phyloP scores from a whole-genome alignment of 208 protist genomes.

The Borovskyia barvae region DNA sequence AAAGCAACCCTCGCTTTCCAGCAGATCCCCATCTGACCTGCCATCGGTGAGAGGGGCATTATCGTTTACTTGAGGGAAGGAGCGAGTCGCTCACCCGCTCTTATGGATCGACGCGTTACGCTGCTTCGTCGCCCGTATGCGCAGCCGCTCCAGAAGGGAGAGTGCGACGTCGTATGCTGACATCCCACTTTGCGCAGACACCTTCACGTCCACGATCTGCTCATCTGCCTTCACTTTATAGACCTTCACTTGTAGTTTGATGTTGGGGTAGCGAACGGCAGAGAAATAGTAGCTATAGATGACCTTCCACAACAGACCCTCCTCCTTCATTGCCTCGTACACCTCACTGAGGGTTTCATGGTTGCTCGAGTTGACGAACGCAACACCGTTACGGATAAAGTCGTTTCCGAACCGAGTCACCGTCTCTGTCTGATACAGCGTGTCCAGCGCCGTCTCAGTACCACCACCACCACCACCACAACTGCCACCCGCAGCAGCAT shows the following conservation, averaged over 20 bases:
- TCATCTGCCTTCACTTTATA: slow-evolving; percentile 60
- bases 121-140: slow-evolving; percentile 34
- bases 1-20: no score
- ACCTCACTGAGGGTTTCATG: slow-evolving; percentile 42
- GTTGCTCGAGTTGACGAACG: slow-evolving; percentile 39
- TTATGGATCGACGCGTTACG: slow-evolving; percentile 8
- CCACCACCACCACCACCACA: no score
- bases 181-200: slow-evolving; percentile 78
- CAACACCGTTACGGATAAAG: slow-evolving; percentile 79
- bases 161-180: slow-evolving; percentile 45
- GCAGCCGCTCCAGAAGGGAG: slow-evolving; percentile 66
- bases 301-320: slow-evolving; percentile 71
- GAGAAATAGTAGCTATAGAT: slow-evolving; percentile 81
- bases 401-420: slow-evolving; percentile 75
- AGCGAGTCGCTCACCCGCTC: no score
- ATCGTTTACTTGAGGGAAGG: no score
- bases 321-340: slow-evolving; percentile 67
- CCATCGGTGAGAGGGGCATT: no score
- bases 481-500: not conserved
- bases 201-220: slow-evolving; percentile 77
- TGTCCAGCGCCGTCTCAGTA: slow-evolving; percentile 38
- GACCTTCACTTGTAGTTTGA: slow-evolving; percentile 83
- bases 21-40: no score
- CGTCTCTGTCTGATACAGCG: slow-evolving; percentile 51
- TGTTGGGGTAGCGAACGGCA: slow-evolving; percentile 59